A percentile compares a stretch with the other conserved stretches of the same genome.
Conservation (phyloP, 768 basidiomycete species). For the Rhizopogon vinicolor region DNA sequence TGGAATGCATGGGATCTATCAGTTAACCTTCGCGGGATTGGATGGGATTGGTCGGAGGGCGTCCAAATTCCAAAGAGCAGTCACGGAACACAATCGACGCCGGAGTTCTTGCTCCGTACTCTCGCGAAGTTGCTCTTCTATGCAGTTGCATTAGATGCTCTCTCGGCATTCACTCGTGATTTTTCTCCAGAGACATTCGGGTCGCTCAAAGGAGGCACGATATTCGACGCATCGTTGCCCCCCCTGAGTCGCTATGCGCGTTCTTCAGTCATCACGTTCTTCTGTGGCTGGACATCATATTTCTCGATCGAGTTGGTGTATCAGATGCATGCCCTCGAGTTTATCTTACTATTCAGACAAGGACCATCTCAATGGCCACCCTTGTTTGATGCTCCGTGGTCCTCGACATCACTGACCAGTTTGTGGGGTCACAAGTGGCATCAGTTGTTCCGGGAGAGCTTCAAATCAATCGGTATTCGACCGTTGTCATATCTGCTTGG, state of each 20-base stretch:
- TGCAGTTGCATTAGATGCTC: conserved; percentile 5
- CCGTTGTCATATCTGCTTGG: conserved; percentile 42
- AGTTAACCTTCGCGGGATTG: conserved; percentile 21
- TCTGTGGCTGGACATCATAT: conserved; percentile 43
- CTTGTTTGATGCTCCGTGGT: conserved; percentile 54
- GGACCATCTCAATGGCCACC: conserved; percentile 58
- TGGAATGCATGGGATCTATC: conserved; percentile 25
- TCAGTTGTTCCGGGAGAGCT: conserved; percentile 56
- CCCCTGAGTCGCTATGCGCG: conserved; percentile 32
- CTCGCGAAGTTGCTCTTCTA: neutral
- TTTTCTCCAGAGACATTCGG: conserved; percentile 39
- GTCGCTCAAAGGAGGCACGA: conserved; percentile 27
- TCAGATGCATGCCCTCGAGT: conserved; percentile 37
- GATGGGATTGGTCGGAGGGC: conserved; percentile 15
- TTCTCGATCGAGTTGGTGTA: conserved; percentile 40
- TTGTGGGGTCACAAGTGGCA: conserved; percentile 71
- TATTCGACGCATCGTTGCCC: conserved; percentile 31
- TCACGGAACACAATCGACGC: conserved; percentile 10
- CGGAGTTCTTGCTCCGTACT: conserved; percentile 11
- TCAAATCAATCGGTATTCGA: conserved; percentile 46
- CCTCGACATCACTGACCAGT: conserved; percentile 50
- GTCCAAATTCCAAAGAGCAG: conserved; percentile 10
- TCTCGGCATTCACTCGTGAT: conserved; percentile 7
- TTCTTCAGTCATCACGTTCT: conserved; percentile 38
- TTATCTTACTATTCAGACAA: conserved; percentile 43